phyloP scores from a whole-genome alignment of 345 rosid species.

The Luvunga scandens region DNA sequence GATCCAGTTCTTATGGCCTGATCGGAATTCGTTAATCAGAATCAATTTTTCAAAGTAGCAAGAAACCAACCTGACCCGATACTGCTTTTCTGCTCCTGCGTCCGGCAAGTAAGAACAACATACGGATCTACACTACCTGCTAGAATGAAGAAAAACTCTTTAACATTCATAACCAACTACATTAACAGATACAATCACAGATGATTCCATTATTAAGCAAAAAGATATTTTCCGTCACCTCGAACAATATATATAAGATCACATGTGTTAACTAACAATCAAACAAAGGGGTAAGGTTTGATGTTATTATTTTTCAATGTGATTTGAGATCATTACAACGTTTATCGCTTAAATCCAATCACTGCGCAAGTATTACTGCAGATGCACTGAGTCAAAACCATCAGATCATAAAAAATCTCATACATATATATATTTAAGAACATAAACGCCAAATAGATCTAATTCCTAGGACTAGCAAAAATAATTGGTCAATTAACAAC shows the following conservation, averaged over 20 bases:
- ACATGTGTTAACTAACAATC: no score
- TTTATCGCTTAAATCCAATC: neutral
- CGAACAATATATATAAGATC: neutral
- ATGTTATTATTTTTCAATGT: neutral
- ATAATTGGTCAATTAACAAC: neutral
- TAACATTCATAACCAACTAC: neutral
- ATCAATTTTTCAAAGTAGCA: neutral
- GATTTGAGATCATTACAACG: neutral
- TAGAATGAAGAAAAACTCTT: neutral
- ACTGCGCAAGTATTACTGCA: neutral
- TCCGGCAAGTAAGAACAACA: slow-evolving; percentile 42
- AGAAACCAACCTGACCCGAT: slow-evolving; percentile 37
- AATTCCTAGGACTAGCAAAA: neutral
- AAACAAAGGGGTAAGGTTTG: neutral
- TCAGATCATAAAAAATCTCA: neutral
- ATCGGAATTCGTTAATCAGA: no score
- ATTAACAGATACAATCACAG: neutral
- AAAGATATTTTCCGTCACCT: neutral
- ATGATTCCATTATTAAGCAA: neutral
- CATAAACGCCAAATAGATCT: neutral
- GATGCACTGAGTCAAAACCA: neutral
- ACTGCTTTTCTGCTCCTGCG: slow-evolving; percentile 56
- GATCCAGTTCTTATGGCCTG: no score
- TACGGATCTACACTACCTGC: slow-evolving; percentile 48
- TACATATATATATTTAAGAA: neutral